Evolutionary conservation across 805 yeast genomes (phyloP), one percentile per base, ranked within the genome.

Genomic region (Ogataea trehalophila): DNA sequence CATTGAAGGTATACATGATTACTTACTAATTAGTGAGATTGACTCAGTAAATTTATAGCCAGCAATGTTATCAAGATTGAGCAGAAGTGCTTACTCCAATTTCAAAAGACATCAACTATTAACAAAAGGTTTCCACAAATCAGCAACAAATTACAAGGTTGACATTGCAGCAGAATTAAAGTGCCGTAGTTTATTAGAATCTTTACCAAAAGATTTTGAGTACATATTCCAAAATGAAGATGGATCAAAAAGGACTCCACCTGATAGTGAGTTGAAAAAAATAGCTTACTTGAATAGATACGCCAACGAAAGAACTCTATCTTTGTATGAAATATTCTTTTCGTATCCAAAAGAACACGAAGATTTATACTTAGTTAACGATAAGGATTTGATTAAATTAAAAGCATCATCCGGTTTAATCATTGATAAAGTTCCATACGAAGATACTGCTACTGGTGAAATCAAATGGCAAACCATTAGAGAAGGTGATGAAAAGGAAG

Each of bases 381-480:
- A 81, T 40, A 73, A 71, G 44, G 85, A 79, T 63, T 75, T 87
- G 59, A 68, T 68, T 53, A 75, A 75, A 61, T 78, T 82, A 55
- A 76, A 79, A 55, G 75, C 78, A 18, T 67, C 75, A 22, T 78
- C 83, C 36, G 83, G 85, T 42, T 73, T 79, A 58, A 83, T 87
- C 58, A 75, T 88, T 54, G 96, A 87, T 66, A 87, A 87, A 69
- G 79, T 87, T 49, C 95, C 96, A 39, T 86, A 79, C 64, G 86
- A 83, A 68, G 94, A 85, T 67, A 81, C 85, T 39, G 72, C 80
- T 37, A 82, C 87, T 16, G 95, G 95, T 35, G 85, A 81, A 59
- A 77, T 87, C 58, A 80, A 81, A 59, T 87, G 94, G 95, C 77
- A 80, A 58, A 70, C 87, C 47, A 81, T 88, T 41, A 76, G 94